phyloP scores from a whole-genome alignment of 2,329 filamentous ascomycete genomes.

The Ilyonectria robusta region DNA sequence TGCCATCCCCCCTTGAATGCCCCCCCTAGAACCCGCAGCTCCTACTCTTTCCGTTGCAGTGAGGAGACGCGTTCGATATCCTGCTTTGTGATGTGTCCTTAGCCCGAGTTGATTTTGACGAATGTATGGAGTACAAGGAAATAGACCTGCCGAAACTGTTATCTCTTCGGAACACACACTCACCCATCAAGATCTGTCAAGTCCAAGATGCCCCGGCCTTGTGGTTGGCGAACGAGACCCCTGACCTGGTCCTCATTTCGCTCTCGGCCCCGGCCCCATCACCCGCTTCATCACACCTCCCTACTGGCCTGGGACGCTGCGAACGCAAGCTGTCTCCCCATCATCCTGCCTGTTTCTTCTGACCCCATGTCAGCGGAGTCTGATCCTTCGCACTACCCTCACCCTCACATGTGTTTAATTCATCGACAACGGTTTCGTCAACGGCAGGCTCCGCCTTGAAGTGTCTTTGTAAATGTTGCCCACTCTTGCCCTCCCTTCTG shows the following conservation, averaged over 20 bases:
- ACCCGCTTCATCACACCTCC: conserved; percentile 48
- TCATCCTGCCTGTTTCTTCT: conserved; percentile 42
- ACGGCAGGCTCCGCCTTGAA: conserved; percentile 44
- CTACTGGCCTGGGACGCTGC: conserved; percentile 41
- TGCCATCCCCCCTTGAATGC: not conserved
- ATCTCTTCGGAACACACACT: conserved; percentile 38
- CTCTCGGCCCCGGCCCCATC: conserved; percentile 48
- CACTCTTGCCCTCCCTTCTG: conserved; percentile 13
- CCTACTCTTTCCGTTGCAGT: not conserved
- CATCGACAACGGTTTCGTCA: conserved; percentile 43
- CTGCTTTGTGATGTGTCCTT: not conserved
- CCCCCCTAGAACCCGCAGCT: not conserved
- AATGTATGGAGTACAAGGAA: conserved; percentile 19
- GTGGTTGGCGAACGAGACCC: conserved; percentile 46
- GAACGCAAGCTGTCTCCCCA: conserved; percentile 45
- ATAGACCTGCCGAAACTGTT: conserved; percentile 36
- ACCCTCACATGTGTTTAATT: conserved; percentile 47
- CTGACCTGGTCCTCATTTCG: conserved; percentile 47
- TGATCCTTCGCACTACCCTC: conserved; percentile 47
- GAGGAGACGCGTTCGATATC: not conserved
- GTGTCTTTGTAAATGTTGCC: conserved; percentile 36
- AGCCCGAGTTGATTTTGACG: not conserved
- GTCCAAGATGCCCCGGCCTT: conserved; percentile 45
- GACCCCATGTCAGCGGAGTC: conserved; percentile 45
- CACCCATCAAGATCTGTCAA: conserved; percentile 45